Conservation (phyloP, 805 yeast species). For the Phaffomyces antillensis region DNA sequence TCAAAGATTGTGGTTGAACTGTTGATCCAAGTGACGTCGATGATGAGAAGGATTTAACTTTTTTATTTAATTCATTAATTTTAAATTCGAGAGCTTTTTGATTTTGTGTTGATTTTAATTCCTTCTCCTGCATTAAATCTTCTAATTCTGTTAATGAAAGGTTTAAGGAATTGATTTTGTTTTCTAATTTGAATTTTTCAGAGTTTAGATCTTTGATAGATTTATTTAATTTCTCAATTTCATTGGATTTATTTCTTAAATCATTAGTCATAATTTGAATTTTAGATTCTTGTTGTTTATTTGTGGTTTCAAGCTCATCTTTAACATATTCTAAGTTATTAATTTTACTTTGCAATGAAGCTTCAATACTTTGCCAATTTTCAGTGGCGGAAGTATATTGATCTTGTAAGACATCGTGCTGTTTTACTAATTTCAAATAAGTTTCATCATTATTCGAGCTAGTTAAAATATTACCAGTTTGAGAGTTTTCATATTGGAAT, state of each 20-base stretch:
- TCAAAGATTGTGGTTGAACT: conserved; percentile 14
- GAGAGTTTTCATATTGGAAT: conserved; percentile 46
- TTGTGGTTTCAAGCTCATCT: conserved; percentile 28
- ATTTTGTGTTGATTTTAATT: conserved; percentile 12
- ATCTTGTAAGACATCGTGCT: conserved; percentile 52
- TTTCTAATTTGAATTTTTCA: conserved; percentile 19
- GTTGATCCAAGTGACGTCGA: not conserved
- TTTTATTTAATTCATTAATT: conserved; percentile 14
- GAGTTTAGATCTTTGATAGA: conserved; percentile 19
- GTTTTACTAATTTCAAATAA: conserved; percentile 34
- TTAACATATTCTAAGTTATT: conserved; percentile 38
- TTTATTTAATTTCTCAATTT: conserved; percentile 15
- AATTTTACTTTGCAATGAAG: conserved; percentile 46
- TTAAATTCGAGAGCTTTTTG: conserved; percentile 14
- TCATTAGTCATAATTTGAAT: conserved; percentile 27
- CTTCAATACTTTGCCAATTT: conserved; percentile 79
- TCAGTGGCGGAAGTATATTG: conserved; percentile 73
- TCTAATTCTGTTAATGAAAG: conserved; percentile 23
- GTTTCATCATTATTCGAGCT: conserved; percentile 29
- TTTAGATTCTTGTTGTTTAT: conserved; percentile 17
- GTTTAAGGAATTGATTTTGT: conserved; percentile 16
- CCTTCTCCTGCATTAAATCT: conserved; percentile 16
- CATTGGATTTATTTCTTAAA: conserved; percentile 19
- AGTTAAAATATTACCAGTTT: conserved; percentile 17
- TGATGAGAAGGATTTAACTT: conserved; percentile 8